These are phyloP conservation scores for Francoa sonchifolia DNA, from an alignment of 441 rosid genomes.

Conservation along the genomic window DNA sequence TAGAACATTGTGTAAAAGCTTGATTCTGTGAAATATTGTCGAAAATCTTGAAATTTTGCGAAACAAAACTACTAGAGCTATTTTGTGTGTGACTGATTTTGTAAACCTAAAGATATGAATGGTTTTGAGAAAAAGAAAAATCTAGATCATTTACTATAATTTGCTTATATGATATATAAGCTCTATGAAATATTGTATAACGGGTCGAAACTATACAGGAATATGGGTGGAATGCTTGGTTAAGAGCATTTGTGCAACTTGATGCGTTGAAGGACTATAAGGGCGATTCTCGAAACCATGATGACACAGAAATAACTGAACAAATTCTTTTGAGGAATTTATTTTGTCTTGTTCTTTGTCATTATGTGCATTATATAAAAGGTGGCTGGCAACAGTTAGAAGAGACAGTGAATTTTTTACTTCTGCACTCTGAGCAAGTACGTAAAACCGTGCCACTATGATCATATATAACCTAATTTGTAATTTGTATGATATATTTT, in stretches of 20 bases:
- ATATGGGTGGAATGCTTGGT: conserved; percentile 94
- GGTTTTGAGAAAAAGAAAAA: too few relatives aligned
- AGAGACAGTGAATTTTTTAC: conserved; percentile 82
- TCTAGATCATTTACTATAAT: too few relatives aligned
- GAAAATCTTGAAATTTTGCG: too few relatives aligned
- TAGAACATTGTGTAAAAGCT: too few relatives aligned
- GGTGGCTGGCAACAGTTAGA: conserved; percentile 99
- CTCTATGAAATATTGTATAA: conserved; percentile 17
- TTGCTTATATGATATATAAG: conserved; percentile 9
- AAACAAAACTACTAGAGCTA: too few relatives aligned
- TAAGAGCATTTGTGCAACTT: conserved; percentile 61
- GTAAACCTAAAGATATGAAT: too few relatives aligned
- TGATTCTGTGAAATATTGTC: too few relatives aligned
- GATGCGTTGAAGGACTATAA: conserved; percentile 51
- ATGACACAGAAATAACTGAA: conserved; percentile 44
- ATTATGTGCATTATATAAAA: conserved; percentile 69
- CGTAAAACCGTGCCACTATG: conserved; percentile 15
- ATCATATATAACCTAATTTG: conserved; percentile 6
- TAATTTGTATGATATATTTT: conserved; percentile 3
- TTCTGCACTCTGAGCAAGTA: conserved; percentile 65
- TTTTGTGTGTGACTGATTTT: too few relatives aligned
- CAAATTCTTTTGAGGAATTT: conserved; percentile 61
- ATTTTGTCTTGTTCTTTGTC: conserved; percentile 76
- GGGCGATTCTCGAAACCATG: conserved; percentile 29
- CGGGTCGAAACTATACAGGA: conserved; percentile 35